These are phyloP conservation scores for Athelia psychrophila DNA, from an alignment of 1,284 basidiomycete species.

Conservation along the genomic window DNA sequence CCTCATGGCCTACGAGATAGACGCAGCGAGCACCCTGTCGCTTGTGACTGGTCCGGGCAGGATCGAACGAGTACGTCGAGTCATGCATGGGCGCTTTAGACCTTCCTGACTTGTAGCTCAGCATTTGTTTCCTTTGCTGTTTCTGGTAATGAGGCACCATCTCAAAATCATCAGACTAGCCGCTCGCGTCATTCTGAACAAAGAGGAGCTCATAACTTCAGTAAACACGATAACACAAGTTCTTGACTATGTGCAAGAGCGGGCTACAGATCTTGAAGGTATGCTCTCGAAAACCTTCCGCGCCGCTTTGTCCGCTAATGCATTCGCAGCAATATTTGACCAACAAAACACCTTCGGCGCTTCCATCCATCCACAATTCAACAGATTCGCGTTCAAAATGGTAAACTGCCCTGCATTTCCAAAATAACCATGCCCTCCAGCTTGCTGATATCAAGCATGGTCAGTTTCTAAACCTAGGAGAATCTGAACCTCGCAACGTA, in stretches of 20 bases:
- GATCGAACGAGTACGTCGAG: slow-evolving; percentile 19
- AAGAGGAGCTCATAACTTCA: neutral
- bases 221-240: neutral
- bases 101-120: neutral
- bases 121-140: neutral
- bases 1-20: slow-evolving; percentile 19
- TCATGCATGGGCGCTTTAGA: neutral
- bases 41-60: slow-evolving; percentile 14
- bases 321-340: neutral
- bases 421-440: too few relatives aligned
- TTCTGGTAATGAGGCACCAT: neutral
- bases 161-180: neutral
- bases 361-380: neutral
- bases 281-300: neutral
- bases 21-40: slow-evolving; percentile 19
- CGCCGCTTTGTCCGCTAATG: neutral
- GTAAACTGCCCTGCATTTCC: neutral
- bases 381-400: neutral
- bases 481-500: neutral
- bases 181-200: neutral
- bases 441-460: neutral
- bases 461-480: neutral
- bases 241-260: neutral
- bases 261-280: neutral
- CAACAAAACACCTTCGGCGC: neutral